Conservation (phyloP, 1,284 basidiomycete genomes). For the Sutorius eximius region DNA sequence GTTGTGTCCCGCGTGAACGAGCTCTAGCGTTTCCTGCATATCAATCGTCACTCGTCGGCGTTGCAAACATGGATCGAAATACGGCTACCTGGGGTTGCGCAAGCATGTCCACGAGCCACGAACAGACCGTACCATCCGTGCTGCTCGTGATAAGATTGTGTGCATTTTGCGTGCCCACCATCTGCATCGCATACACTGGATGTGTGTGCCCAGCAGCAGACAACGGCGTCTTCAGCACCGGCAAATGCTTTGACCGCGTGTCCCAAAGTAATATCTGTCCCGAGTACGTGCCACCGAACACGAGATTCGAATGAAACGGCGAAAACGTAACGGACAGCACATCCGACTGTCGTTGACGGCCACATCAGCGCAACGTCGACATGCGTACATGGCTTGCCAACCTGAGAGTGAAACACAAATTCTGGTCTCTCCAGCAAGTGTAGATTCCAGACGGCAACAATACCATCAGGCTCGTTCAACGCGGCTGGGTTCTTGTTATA, state of each 20-base stretch:
- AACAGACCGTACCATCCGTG: constrained; percentile 95
- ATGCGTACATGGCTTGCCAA: constrained; percentile 36
- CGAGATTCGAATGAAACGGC: constrained; percentile 95
- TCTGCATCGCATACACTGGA: constrained; percentile 95
- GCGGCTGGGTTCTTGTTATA: constrained; percentile 96
- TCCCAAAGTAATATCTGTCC: constrained; percentile 99
- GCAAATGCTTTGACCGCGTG: constrained; percentile 93
- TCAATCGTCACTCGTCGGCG: background rate
- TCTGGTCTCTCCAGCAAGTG: constrained; percentile 94
- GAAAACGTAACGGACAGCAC: constrained; percentile 96
- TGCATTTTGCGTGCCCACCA: constrained; percentile 98
- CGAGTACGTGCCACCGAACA: constrained; percentile 97
- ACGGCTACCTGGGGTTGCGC: constrained; percentile 84
- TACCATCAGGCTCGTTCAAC: constrained; percentile 91
- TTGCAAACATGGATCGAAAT: background rate
- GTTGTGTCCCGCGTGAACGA: constrained; percentile 83
- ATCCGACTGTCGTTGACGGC: constrained; percentile 70
- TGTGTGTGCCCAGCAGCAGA: constrained; percentile 96
- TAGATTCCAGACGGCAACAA: constrained; percentile 97
- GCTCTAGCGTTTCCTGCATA: constrained; percentile 82
- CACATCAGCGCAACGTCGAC: constrained; percentile 14
- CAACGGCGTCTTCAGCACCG: constrained; percentile 94
- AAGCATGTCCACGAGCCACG: constrained; percentile 98
- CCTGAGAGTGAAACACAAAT: constrained; percentile 97
- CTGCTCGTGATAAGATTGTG: constrained; percentile 95